Evolutionary conservation across 305 asterid species (phyloP), one percentile per base, ranked within the genome.

Genomic region (Fraxinus dipetala): DNA sequence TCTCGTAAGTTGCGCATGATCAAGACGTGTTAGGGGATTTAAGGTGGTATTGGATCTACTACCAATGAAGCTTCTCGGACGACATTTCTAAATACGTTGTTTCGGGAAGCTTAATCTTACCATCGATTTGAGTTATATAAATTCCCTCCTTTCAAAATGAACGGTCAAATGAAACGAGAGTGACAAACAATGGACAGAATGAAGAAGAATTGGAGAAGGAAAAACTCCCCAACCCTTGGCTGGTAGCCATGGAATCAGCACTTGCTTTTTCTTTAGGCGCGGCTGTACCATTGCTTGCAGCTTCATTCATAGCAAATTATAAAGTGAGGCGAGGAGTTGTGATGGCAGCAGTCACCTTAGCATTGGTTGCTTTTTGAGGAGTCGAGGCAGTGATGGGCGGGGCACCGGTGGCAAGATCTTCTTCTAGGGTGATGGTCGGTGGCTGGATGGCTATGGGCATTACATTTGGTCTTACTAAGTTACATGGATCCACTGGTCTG

Each of bases 361-460:
- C 82, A 11, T 70, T 84, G 65, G 73, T 81, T 51, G 80, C 72
- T 26, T 84, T 77, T 77, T 82, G 85, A 72, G 78, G 80, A 54
- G 28, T 84, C 40, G 82, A 85, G 56, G 87, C 82, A 24, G 54
- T 48, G 38, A 76, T 84, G 10, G 85, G 87, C 11, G 63, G 69
- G 59, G 54, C 80, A 45, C 80, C 82, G 18, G 80, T 78, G 43
- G 76, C 73, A 43, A 84, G 35, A 79, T 84, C 85, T 40, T 40
- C 80, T 56, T 54, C 72, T 18, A 80, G 87, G 78, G 82, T 84
- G 72, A 61, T 84, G 30, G 24, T 81, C 28, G 85, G 87, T 69
- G 87, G 87, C 4, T 81, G 82, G 79, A 76, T 84, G 82, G 87
- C 87, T 9, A 84, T 84, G 87, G 87, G 59, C 5, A 84, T 84